phyloP scores from a whole-genome alignment of 169 alveolate genomes.

The Eimeria acervulina region DNA sequence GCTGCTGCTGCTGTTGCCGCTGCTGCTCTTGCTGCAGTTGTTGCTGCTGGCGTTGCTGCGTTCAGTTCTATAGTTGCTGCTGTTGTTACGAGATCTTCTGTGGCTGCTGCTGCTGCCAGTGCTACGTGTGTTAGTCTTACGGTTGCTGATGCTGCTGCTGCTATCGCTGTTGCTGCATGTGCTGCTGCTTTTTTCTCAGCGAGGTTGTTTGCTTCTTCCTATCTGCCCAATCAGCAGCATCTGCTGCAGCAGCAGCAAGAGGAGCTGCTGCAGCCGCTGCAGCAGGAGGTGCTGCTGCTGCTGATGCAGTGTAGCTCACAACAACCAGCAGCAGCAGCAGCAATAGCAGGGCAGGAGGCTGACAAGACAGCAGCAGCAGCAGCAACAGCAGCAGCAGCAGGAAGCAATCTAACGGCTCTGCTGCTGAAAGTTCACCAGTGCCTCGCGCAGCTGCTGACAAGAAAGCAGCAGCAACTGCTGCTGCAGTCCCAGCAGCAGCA shows the following conservation, averaged over 20 bases:
- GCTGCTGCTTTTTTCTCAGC: background rate
- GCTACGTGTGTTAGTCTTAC: background rate
- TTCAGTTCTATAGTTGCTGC: background rate
- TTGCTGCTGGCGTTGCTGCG: background rate
- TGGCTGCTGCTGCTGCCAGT: background rate
- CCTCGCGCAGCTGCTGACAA: constrained; percentile 30
- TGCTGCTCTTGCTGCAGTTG: background rate
- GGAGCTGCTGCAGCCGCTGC: constrained; percentile 21
- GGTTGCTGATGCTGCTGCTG: background rate
- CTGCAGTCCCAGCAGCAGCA: no score
- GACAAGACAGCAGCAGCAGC: constrained; percentile 13
- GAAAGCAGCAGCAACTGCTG: background rate
- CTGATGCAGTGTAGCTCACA: constrained; percentile 18
- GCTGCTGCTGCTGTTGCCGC: background rate
- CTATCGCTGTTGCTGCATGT: background rate
- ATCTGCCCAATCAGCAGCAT: constrained; percentile 38
- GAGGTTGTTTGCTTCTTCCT: constrained; percentile 25
- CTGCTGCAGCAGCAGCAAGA: constrained; percentile 17
- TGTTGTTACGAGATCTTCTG: background rate
- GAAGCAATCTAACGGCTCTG: constrained; percentile 13
- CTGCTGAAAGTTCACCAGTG: constrained; percentile 43
- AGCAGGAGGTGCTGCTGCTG: constrained; percentile 20
- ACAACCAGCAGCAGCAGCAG: constrained; percentile 46
- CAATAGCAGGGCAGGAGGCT: background rate
- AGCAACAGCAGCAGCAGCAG: constrained; percentile 41